Evolutionary conservation across 306 rosid species (phyloP), one percentile per base, ranked within the genome.

Genomic region (Psophocarpus tetragonolobus): DNA sequence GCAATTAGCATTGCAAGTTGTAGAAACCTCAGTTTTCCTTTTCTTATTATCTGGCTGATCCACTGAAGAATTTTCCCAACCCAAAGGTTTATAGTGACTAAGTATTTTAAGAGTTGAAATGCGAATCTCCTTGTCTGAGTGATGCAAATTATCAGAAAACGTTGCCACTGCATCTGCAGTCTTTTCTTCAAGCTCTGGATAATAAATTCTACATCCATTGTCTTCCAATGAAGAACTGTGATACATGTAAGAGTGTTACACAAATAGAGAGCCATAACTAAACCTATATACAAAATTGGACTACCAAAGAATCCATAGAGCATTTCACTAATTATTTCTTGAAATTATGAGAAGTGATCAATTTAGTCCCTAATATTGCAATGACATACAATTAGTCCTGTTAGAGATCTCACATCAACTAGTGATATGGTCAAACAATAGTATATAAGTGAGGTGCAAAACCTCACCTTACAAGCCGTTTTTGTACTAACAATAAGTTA

Each of bases 51-150:
- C 82, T 10, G 89, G 80, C 82, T 81, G 83, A 80, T 88, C 96
- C 51, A 68, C 84, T 20, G 80, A 48, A 62, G 79, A 79, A 74
- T 23, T 68, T 63, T 61, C 88, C 82, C 80, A 70, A 41, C 33
- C 76, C 73, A 82, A 63, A 64, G 83, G 84, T 76, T 87, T 88
- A 71, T 73, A 86, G 74, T 88, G 90, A 73, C 90, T 79, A 53
- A 92, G 83, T 79, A 95, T 87, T 89, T 88, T 88, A 56, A 95
- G 91, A 79, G 96, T 84, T 60, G 97, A 87, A 74, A 84, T 56
- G 44, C 97, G 96, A 67, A 85, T 85, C 76, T 68, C 90, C 88
- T 85, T 91, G 76, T 92, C 84, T 65, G 87, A 53, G 85, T 87
- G 89, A 75, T 81, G 56, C 87, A 95, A 74, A 86, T 92, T 95